phyloP scores from a whole-genome alignment of 2,329 filamentous ascomycete species.

The Coleophoma crateriformis region DNA sequence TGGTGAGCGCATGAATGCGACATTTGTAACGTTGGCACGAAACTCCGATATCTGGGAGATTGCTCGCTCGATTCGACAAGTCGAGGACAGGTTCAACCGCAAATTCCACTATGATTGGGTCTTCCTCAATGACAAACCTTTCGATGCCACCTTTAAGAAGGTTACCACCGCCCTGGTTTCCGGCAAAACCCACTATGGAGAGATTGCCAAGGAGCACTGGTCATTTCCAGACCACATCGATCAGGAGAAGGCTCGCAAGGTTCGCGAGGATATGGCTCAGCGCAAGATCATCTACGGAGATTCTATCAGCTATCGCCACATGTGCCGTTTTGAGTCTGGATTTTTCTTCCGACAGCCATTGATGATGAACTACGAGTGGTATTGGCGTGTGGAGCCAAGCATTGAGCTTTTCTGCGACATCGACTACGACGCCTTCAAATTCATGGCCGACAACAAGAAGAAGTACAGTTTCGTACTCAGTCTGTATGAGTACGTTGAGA shows the following conservation, averaged over 20 bases:
- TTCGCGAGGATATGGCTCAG: constrained; percentile 88
- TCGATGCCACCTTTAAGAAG: constrained; percentile 90
- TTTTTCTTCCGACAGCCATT: constrained; percentile 97
- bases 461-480: constrained; percentile 98
- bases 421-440: constrained; percentile 92
- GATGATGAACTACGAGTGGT: constrained; percentile 97
- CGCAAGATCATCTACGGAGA: constrained; percentile 98
- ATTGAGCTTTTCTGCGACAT: constrained; percentile 96
- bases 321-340: constrained; percentile 98
- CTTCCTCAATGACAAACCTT: constrained; percentile 94
- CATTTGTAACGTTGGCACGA: constrained; percentile 91
- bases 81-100: constrained; percentile 97
- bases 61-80: constrained; percentile 87
- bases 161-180: constrained; percentile 86
- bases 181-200: constrained; percentile 84
- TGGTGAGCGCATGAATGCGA: constrained; percentile 86
- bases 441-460: constrained; percentile 93
- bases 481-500: constrained; percentile 94
- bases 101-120: constrained; percentile 99
- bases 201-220: constrained; percentile 91
- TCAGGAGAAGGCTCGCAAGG: constrained; percentile 83
- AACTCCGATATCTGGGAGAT: constrained; percentile 97
- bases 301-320: constrained; percentile 94
- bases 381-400: constrained; percentile 98
- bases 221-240: constrained; percentile 96